These are phyloP conservation scores for Xylaria sp. DNA, from an alignment of 2,329 filamentous ascomycete species.

Conservation along the genomic window DNA sequence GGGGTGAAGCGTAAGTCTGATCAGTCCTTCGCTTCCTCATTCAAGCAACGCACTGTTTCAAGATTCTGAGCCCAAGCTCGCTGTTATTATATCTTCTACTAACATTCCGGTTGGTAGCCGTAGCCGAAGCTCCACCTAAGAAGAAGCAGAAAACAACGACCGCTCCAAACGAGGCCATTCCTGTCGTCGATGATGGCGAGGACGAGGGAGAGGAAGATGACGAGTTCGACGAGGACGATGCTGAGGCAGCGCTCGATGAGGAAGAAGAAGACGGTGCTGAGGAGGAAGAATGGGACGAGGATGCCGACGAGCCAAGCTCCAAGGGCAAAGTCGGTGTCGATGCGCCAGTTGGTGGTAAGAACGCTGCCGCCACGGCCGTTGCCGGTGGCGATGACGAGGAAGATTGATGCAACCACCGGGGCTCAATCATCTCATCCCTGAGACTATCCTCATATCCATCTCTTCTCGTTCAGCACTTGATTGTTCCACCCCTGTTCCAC, in stretches of 20 bases:
- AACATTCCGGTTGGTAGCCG: conserved; percentile 22
- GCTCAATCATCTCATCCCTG: background rate
- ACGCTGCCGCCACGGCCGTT: conserved; percentile 31
- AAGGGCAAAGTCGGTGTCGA: conserved; percentile 48
- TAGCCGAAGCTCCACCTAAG: conserved; percentile 47
- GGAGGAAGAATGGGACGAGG: conserved; percentile 41
- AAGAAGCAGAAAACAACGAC: conserved; percentile 49
- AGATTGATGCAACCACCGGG: conserved; percentile 40
- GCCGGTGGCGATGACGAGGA: conserved; percentile 45
- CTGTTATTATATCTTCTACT: conserved; percentile 14
- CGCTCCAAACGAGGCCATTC: conserved; percentile 40
- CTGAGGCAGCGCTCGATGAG: conserved; percentile 37
- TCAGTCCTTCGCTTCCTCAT: conserved; percentile 1
- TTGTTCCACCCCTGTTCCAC: conserved; percentile 21
- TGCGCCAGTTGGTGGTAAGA: conserved; percentile 37
- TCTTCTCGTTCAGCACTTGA: conserved; percentile 4
- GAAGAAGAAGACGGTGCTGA: conserved; percentile 39
- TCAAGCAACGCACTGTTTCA: background rate
- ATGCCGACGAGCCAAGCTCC: conserved; percentile 41
- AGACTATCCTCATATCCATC: background rate
- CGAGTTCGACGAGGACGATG: conserved; percentile 47
- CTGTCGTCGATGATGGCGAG: conserved; percentile 44
- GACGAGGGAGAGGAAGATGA: conserved; percentile 44
- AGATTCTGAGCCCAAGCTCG: conserved; percentile 7
- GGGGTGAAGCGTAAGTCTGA: conserved; percentile 48